Conservation (phyloP, 441 rosid species). For the Raphanus hybrid region DNA sequence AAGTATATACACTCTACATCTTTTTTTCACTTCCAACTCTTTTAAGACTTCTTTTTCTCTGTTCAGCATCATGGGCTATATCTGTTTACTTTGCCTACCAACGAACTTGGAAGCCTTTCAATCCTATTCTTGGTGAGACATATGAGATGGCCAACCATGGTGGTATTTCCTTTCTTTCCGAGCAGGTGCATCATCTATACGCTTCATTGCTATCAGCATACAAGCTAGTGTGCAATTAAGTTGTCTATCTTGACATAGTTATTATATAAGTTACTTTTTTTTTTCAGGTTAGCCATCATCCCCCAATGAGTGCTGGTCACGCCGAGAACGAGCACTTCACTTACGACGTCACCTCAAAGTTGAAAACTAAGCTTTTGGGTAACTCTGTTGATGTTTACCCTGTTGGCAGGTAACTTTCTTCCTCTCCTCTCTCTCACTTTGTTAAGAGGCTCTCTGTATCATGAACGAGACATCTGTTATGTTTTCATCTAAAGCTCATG, state of each 20-base stretch:
- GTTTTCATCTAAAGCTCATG: too few species aligned
- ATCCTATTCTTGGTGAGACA: conserved; percentile 82
- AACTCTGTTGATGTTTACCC: conserved; percentile 96
- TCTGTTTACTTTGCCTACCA: conserved; percentile 64
- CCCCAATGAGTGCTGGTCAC: conserved; percentile 96
- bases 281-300: conserved; percentile 92
- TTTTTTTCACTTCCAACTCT: conserved; percentile 2
- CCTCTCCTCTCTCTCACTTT: conserved; percentile 5
- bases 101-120: conserved; percentile 75
- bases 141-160: conserved; percentile 70
- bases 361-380: conserved; percentile 93
- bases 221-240: neutral
- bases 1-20: conserved; percentile 29
- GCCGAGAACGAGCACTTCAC: conserved; percentile 94
- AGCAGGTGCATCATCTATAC: conserved; percentile 53
- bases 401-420: conserved; percentile 75
- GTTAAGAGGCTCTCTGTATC: too few species aligned
- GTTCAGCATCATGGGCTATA: conserved; percentile 70
- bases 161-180: conserved; percentile 65
- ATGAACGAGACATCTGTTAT: neutral
- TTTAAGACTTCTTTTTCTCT: neutral
- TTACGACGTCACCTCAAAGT: conserved; percentile 86
- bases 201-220: neutral
- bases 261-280: neutral
- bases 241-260: neutral